A percentile compares a stretch with the other conserved stretches of the same genome.
phyloP scores from a whole-genome alignment of 208 protist genomes.

The Zelonia costaricensis region DNA sequence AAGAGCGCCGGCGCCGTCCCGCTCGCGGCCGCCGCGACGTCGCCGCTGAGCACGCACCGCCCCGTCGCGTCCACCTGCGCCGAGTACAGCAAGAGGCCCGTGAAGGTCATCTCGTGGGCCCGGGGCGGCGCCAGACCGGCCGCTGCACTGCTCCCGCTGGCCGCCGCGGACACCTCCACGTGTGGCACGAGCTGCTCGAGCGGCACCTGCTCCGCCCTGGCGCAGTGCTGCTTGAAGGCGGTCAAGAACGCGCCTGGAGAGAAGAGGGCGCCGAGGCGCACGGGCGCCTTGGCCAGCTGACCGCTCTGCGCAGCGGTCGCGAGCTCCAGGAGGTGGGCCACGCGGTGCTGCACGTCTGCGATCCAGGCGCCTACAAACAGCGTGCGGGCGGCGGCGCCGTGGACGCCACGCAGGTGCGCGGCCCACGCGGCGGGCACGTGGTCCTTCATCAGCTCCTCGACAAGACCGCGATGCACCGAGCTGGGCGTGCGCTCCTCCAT shows the following conservation, averaged over 20 bases:
- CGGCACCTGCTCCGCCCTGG: constrained; percentile 79
- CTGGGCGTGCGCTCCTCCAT: constrained; percentile 84
- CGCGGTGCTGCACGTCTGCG: constrained; percentile 60
- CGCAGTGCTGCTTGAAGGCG: constrained; percentile 96
- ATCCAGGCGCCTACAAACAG: constrained; percentile 61
- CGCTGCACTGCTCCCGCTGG: neutral
- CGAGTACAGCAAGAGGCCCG: constrained; percentile 54
- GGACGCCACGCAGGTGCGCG: constrained; percentile 35
- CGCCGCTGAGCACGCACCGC: constrained; percentile 37
- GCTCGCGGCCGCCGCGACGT: constrained; percentile 11
- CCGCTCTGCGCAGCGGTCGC: constrained; percentile 37
- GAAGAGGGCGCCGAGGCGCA: constrained; percentile 96
- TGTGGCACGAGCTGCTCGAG: constrained; percentile 93
- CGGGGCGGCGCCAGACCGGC: neutral
- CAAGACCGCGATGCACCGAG: constrained; percentile 85
- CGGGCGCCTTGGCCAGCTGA: constrained; percentile 25
- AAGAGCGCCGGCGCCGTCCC: constrained; percentile 28
- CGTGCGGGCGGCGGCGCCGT: constrained; percentile 35
- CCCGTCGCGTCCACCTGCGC: constrained; percentile 44
- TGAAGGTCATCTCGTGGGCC: constrained; percentile 1
- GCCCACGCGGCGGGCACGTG: constrained; percentile 88
- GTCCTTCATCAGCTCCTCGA: constrained; percentile 80
- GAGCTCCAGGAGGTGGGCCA: constrained; percentile 56
- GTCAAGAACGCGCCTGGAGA: constrained; percentile 96
- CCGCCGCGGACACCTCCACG: constrained; percentile 39